Evolutionary conservation across 2,329 filamentous ascomycete species (phyloP).

Genomic region (Fonsecaea erecta): DNA sequence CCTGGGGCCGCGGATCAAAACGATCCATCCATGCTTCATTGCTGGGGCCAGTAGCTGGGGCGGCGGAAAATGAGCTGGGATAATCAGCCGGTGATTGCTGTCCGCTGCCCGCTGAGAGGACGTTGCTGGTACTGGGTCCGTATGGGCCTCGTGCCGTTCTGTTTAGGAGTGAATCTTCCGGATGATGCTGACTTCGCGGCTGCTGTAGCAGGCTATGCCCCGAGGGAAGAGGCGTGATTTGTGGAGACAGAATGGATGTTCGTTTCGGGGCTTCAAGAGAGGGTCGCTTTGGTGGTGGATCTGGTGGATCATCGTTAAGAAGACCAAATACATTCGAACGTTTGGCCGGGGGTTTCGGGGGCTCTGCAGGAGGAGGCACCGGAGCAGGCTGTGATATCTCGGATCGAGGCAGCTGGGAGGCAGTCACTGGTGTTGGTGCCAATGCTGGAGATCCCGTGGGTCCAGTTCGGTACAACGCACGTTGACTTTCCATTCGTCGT

Average conservation of each 20-base stretch:
- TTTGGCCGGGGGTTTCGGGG: slow-evolving; percentile 47
- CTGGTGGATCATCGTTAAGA: slow-evolving; percentile 54
- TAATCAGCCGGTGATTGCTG: slow-evolving; percentile 23
- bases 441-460: slow-evolving; percentile 23
- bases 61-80: slow-evolving; percentile 20
- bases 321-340: slow-evolving; percentile 57
- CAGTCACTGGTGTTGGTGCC: slow-evolving; percentile 7
- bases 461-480: slow-evolving; percentile 17
- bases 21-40: slow-evolving; percentile 36
- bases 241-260: slow-evolving; percentile 34
- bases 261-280: slow-evolving; percentile 44
- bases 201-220: slow-evolving; percentile 16
- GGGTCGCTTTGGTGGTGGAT: slow-evolving; percentile 53
- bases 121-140: slow-evolving; percentile 15
- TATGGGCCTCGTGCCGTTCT: slow-evolving; percentile 23
- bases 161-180: slow-evolving; percentile 17
- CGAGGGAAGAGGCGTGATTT: slow-evolving; percentile 16
- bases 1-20: slow-evolving; percentile 35
- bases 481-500: slow-evolving; percentile 27
- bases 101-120: slow-evolving; percentile 17
- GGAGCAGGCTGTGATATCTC: slow-evolving; percentile 27
- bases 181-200: slow-evolving; percentile 14
- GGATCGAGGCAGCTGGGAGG: slow-evolving; percentile 27
- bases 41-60: slow-evolving; percentile 23
- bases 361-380: slow-evolving; percentile 28